Evolutionary conservation across 1,284 basidiomycete genomes (phyloP).

Genomic region (Malassezia furfur): DNA sequence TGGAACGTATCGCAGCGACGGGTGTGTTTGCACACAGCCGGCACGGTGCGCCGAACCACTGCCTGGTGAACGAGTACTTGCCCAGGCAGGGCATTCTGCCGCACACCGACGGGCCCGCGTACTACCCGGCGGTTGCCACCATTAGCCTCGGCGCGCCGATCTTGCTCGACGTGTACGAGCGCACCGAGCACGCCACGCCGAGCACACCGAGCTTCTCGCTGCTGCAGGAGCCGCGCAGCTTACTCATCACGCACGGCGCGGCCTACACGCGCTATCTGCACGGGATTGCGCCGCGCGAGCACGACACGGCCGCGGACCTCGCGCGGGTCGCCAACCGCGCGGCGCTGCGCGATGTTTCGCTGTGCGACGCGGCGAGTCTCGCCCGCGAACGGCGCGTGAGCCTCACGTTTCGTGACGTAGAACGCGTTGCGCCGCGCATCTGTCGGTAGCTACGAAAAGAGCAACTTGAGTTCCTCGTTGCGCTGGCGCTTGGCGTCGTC

Average conservation of each 20-base stretch:
- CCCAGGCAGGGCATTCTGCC: slow-evolving; percentile 80
- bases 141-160: slow-evolving; percentile 75
- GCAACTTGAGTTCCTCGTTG: slow-evolving; percentile 31
- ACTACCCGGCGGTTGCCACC: slow-evolving; percentile 78
- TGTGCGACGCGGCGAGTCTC: slow-evolving; percentile 45
- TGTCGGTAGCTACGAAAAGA: slow-evolving; percentile 21
- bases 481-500: slow-evolving; percentile 22
- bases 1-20: slow-evolving; percentile 58
- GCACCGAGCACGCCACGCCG: slow-evolving; percentile 14
- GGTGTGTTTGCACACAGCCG: slow-evolving; percentile 58
- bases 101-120: slow-evolving; percentile 82
- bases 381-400: slow-evolving; percentile 62
- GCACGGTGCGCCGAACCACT: slow-evolving; percentile 67
- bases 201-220: slow-evolving; percentile 36
- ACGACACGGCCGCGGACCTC: slow-evolving; percentile 25
- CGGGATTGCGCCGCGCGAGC: slow-evolving; percentile 52
- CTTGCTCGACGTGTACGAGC: slow-evolving; percentile 67
- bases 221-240: slow-evolving; percentile 39
- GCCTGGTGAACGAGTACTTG: slow-evolving; percentile 60
- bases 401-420: slow-evolving; percentile 74
- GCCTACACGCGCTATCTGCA: slow-evolving; percentile 39
- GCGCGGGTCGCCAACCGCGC: slow-evolving; percentile 24
- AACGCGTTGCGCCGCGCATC: slow-evolving; percentile 15
- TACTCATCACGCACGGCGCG: slow-evolving; percentile 36
- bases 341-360: slow-evolving; percentile 16